Percentiles rank a stretch among this genome's conserved stretches.
These are phyloP conservation scores for Mucor indicus DNA, from an alignment of 371 early-diverging fungal genomes.

Conservation along the genomic window DNA sequence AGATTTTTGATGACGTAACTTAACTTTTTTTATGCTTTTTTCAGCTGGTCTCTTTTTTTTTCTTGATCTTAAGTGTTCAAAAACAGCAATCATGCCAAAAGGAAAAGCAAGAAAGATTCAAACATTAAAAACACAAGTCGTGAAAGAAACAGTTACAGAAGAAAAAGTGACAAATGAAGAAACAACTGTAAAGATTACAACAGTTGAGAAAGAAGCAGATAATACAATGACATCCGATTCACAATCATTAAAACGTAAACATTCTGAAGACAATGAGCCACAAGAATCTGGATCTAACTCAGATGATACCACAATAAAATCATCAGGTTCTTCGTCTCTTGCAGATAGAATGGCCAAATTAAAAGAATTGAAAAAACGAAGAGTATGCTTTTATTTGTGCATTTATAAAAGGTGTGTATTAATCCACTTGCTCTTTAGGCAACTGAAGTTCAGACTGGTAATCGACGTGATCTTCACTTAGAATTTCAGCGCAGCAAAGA, in stretches of 20 bases:
- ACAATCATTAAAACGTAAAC: conserved; percentile 5
- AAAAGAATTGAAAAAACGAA: conserved; percentile 48
- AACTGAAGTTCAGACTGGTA: conserved; percentile 66
- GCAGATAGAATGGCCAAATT: conserved; percentile 53
- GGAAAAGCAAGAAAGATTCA: background rate
- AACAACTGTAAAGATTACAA: background rate
- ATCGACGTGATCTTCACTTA: conserved; percentile 73
- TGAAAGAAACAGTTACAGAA: background rate
- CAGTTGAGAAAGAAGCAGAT: background rate
- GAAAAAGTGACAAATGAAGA: background rate
- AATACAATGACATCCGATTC: background rate
- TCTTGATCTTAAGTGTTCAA: background rate
- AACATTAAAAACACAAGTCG: background rate
- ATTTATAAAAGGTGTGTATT: no score
- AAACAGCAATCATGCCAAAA: background rate
- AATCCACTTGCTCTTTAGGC: no score
- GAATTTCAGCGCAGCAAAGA: conserved; percentile 77
- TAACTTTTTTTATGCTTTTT: no score
- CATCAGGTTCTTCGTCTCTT: conserved; percentile 15
- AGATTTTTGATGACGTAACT: no score
- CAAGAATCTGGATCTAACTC: background rate
- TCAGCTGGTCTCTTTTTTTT: background rate
- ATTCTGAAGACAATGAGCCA: no score
- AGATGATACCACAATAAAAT: background rate
- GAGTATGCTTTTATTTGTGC: conserved; percentile 38